phyloP scores from a whole-genome alignment of 2,329 filamentous ascomycete species.

The Cladosporium austrohemisphaericum region DNA sequence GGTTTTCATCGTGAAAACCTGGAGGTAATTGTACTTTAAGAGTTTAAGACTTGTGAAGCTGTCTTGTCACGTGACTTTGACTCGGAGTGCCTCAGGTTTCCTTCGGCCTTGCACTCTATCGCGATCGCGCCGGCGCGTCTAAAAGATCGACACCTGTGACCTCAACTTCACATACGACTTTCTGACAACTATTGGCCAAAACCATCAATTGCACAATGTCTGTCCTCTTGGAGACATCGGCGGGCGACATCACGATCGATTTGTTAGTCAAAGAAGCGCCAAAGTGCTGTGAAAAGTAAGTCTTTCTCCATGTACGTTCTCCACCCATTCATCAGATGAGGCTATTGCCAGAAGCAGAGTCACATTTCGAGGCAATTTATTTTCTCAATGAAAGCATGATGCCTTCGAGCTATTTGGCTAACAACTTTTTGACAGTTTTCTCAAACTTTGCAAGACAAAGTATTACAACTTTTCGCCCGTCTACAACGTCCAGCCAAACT shows the following conservation, averaged over 20 bases:
- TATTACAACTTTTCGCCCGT: constrained; percentile 98
- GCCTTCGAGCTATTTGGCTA: neutral
- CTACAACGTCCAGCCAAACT: constrained; percentile 88
- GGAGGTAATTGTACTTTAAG: too few relatives aligned
- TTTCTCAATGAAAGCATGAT: too few relatives aligned
- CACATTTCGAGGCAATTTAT: too few relatives aligned
- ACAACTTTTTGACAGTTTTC: constrained; percentile 60
- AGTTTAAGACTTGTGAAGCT: too few relatives aligned
- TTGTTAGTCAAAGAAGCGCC: constrained; percentile 84
- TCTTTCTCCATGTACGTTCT: constrained; percentile 21
- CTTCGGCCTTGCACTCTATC: too few relatives aligned
- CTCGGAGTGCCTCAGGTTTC: too few relatives aligned
- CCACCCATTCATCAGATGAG: too few relatives aligned
- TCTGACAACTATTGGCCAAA: neutral
- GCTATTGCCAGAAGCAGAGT: too few relatives aligned
- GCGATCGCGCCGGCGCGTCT: too few relatives aligned
- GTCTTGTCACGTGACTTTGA: too few relatives aligned
- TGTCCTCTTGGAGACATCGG: constrained; percentile 86
- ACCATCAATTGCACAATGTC: constrained; percentile 63
- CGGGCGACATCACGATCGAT: constrained; percentile 92
- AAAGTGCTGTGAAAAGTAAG: constrained; percentile 91
- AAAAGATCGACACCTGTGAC: too few relatives aligned
- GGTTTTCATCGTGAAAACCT: too few relatives aligned
- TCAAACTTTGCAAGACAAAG: constrained; percentile 98
- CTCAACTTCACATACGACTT: neutral